These are phyloP conservation scores for Globisporangium emineosum DNA, from an alignment of 352 stramenopile genomes.

Conservation along the genomic window DNA sequence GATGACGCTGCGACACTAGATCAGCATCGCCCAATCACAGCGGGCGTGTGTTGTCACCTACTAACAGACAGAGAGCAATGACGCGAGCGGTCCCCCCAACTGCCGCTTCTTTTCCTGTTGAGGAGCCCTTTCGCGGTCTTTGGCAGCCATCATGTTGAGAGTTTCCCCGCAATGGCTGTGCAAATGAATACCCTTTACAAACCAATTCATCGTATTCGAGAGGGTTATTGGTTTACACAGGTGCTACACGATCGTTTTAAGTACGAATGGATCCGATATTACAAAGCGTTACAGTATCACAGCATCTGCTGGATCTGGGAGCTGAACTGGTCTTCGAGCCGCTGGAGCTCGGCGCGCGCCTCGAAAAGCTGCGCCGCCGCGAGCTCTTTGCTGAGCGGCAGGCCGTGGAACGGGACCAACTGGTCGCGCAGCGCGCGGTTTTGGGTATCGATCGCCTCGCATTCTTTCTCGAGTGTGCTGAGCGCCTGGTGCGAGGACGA, in stretches of 20 bases:
- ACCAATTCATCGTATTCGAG: background rate
- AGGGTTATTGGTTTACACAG: background rate
- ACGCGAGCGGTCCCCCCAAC: background rate
- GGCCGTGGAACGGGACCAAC: conserved; percentile 31
- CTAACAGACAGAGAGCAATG: background rate
- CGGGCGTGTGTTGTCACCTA: background rate
- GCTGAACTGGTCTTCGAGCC: conserved; percentile 48
- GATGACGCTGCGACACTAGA: conserved; percentile 3
- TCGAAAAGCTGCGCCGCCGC: conserved; percentile 31
- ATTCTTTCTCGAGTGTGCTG: conserved; percentile 28
- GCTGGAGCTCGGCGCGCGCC: conserved; percentile 32
- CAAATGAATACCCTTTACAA: background rate
- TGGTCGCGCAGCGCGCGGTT: conserved; percentile 29
- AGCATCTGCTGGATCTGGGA: conserved; percentile 47
- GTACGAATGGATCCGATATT: background rate
- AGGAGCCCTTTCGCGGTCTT: conserved; percentile 2
- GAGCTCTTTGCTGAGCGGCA: conserved; percentile 38
- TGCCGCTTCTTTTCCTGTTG: conserved; percentile 3
- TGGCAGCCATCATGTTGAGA: conserved; percentile 2
- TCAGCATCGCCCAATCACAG: conserved; percentile 5
- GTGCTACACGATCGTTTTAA: background rate
- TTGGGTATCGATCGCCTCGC: conserved; percentile 26
- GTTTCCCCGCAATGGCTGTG: background rate
- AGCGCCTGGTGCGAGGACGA: conserved; percentile 37
- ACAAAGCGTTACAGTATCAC: conserved; percentile 6